Evolutionary conservation across 148 eudicot genomes (phyloP), one percentile per base, ranked within the genome.

Genomic region (Persicaria tinctoria): DNA sequence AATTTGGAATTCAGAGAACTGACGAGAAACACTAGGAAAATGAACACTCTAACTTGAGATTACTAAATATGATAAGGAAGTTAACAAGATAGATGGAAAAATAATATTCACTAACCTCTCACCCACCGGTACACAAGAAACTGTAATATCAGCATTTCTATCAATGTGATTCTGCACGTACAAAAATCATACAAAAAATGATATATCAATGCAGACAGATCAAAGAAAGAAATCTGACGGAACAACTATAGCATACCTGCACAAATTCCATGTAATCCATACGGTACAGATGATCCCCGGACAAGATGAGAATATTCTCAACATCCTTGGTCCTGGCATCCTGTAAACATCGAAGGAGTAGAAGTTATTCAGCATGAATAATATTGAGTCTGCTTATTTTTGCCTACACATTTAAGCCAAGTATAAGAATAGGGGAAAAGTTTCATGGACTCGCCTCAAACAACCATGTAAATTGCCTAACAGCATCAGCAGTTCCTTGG

Each of bases 401-500:
- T 44, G 23, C 0, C 47, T 32, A 41, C 27, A 64, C 47, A 59
- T 59, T 55, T 64, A 0, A 12, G 70, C 14, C 45, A 6, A 5
- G 8, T 64, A 64, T 6, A 41, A 18, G n/a, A 66, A 57, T 2
- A 1, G 64, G 6, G 38, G 17, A n/a, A n/a, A n/a, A 66, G 47
- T 66, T 60, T 41, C 18, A 71, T 9, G 12, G 10, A 17, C 16
- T 47, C 73, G 88, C 99, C 97, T 95, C 99, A 80, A 95, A 92
- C 68, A 95, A 54, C 99, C 99, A 95, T 49, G 74, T 80, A 75
- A 95, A 95, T 79, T 92, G 89, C 78, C 99, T 85, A 46, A 95
- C 99, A 74, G 99, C 99, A 81, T 95, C 99, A 69, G 99, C 99
- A 51, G 99, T 95, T 76, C 99, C 99, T 80, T 92, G 99, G 85